These are phyloP conservation scores for Rubroboletus satanas DNA, from an alignment of 768 basidiomycete genomes.

Conservation along the genomic window DNA sequence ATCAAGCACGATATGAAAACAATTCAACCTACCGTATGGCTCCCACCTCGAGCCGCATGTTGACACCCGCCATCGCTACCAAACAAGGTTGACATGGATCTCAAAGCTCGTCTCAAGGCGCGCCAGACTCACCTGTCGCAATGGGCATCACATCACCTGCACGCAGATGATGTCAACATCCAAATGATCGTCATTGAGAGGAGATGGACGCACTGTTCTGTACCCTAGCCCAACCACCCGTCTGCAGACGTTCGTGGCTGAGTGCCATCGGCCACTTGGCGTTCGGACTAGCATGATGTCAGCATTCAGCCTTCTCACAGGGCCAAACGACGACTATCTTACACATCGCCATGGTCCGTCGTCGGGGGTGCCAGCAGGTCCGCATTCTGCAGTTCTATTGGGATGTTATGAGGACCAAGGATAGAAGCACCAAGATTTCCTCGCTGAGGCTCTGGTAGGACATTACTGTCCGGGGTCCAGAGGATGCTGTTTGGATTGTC, in stretches of 20 bases:
- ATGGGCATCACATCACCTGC: constrained; percentile 37
- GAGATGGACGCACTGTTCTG: constrained; percentile 42
- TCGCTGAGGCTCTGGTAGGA: constrained; percentile 38
- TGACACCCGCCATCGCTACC: constrained; percentile 23
- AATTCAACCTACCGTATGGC: constrained; percentile 30
- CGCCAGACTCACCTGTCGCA: constrained; percentile 29
- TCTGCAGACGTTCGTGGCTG: constrained; percentile 23
- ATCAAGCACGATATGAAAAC: neutral
- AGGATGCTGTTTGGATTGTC: constrained; percentile 41
- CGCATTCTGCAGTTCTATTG: constrained; percentile 51
- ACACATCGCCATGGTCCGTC: constrained; percentile 54
- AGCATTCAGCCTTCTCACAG: neutral
- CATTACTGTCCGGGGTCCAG: constrained; percentile 31
- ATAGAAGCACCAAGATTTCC: constrained; percentile 42
- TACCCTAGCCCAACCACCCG: constrained; percentile 60
- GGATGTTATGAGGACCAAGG: constrained; percentile 53
- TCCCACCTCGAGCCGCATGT: constrained; percentile 37
- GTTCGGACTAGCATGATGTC: constrained; percentile 31
- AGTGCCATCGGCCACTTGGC: constrained; percentile 50
- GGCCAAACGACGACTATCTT: constrained; percentile 3
- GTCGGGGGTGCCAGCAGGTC: constrained; percentile 55
- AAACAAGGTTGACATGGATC: neutral
- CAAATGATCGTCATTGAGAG: neutral
- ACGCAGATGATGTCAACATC: neutral
- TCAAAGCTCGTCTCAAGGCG: neutral